phyloP scores from a whole-genome alignment of 345 rosid species.

The Brassica juncea region DNA sequence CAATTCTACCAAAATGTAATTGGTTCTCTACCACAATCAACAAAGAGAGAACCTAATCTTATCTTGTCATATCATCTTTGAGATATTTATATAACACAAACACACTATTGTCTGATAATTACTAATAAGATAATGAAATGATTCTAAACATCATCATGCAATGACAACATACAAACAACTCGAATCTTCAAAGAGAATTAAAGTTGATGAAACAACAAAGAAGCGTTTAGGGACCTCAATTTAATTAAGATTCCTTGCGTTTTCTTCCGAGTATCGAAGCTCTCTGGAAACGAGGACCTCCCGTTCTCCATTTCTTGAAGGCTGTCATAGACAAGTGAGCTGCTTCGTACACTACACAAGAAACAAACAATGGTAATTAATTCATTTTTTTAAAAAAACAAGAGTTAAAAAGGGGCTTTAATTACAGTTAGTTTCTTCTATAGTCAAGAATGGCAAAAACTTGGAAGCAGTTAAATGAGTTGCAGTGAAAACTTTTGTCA shows the following conservation, averaged over 20 bases:
- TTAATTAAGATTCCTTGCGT: constrained; percentile 60
- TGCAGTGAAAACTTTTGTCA: constrained; percentile 75
- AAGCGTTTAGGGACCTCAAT: constrained; percentile 27
- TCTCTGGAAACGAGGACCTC: constrained; percentile 83
- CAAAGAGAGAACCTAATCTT: background rate
- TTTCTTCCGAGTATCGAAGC: constrained; percentile 90
- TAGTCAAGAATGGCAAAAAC: constrained; percentile 46
- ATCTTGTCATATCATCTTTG: background rate
- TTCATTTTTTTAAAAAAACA: no score
- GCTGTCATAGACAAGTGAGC: constrained; percentile 75
- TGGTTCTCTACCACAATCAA: background rate
- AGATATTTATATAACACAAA: constrained; percentile 3
- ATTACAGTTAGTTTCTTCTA: constrained; percentile 72
- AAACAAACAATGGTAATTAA: background rate
- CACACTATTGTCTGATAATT: background rate
- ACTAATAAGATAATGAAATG: background rate
- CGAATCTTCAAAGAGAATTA: background rate
- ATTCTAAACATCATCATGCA: background rate
- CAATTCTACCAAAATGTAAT: background rate
- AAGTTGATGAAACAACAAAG: background rate
- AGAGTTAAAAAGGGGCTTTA: constrained; percentile 6
- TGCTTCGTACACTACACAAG: constrained; percentile 65
- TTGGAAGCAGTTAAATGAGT: constrained; percentile 64
- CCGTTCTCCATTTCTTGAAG: constrained; percentile 79
- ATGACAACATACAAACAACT: constrained; percentile 12